These are phyloP conservation scores for Pichia norvegensis DNA, from an alignment of 1,139 yeast species.

Conservation along the genomic window DNA sequence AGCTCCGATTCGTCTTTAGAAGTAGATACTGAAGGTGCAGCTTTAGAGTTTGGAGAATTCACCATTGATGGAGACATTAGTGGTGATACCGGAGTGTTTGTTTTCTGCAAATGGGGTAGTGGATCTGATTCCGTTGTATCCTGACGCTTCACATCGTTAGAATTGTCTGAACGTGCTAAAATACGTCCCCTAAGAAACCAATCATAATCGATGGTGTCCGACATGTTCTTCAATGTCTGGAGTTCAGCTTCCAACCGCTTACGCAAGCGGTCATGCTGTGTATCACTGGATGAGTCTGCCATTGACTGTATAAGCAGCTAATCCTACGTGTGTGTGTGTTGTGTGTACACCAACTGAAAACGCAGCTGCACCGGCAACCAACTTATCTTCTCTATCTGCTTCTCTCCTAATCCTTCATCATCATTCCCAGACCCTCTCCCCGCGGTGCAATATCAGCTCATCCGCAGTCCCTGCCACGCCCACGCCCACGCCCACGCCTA, in stretches of 20 bases:
- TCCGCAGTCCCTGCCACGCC: no score
- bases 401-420: no score
- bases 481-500: no score
- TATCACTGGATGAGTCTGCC: background rate
- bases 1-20: slow-evolving; percentile 14
- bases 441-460: no score
- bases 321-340: background rate
- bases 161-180: background rate
- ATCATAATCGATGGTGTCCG: slow-evolving; percentile 17
- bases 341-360: no score
- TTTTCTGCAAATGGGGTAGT: background rate
- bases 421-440: no score
- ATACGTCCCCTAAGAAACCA: slow-evolving; percentile 17
- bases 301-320: background rate
- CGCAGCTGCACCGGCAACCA: no score
- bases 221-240: slow-evolving; percentile 6
- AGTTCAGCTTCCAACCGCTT: slow-evolving; percentile 19
- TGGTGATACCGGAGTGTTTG: slow-evolving; percentile 5
- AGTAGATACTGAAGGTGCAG: slow-evolving; percentile 22
- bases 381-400: no score
- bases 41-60: slow-evolving; percentile 17
- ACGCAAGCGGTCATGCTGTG: slow-evolving; percentile 14
- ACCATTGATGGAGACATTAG: slow-evolving; percentile 16
- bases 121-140: background rate
- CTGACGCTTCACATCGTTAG: background rate